Base-by-base conservation (phyloP, 2,329 filamentous ascomycete genomes). In the Chaetomium sp. region DNA sequence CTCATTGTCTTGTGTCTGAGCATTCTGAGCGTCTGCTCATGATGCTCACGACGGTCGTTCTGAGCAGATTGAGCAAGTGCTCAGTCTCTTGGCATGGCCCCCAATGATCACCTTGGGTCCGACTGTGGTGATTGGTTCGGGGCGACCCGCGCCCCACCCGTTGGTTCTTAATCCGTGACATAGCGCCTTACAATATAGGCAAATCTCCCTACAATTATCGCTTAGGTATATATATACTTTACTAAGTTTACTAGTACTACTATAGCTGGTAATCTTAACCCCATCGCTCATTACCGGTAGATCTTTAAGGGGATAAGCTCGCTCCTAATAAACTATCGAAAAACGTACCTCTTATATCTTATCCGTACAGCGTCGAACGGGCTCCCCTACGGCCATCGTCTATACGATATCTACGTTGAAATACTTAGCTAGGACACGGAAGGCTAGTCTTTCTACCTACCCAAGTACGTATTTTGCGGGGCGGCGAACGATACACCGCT, bases 401-500 rank as follows among this genome's bases (percentile, higher is more conserved):
- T 57, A 2, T 57, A 35, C 23, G 35, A 57, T 45, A 3, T 9
- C 8, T 57, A 35, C 21, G 55, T 29, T 23, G 33, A 21, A 35
- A 25, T 57, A 16, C 35, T 45, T 16, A 45, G 55, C 35, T 35
- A 45, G 55, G 55, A 57, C 25, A 4, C 21, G 7, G 55, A 57
- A n/a, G 55, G 55, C 55, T 35, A 57, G n/a, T n/a, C 55, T 45
- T n/a, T 45, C 23, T 35, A 8, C 23, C 55, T 57, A n/a, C 35
- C 55, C 55, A 23, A 35, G 23, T 57, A 35, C 35, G 55, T 57
- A 6, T 57, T 57, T 29, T 57, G 55, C 13, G 16, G 35, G n/a
- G 55, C 55, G 33, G 35, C 55, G 35, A 57, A 57, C 35, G 16
- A 57, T 35, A 57, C 35, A 45, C 55, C 38, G 38, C 35, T 57